phyloP scores from a whole-genome alignment of 2,329 filamentous ascomycete genomes.

The Pseudogymnoascus sp. region DNA sequence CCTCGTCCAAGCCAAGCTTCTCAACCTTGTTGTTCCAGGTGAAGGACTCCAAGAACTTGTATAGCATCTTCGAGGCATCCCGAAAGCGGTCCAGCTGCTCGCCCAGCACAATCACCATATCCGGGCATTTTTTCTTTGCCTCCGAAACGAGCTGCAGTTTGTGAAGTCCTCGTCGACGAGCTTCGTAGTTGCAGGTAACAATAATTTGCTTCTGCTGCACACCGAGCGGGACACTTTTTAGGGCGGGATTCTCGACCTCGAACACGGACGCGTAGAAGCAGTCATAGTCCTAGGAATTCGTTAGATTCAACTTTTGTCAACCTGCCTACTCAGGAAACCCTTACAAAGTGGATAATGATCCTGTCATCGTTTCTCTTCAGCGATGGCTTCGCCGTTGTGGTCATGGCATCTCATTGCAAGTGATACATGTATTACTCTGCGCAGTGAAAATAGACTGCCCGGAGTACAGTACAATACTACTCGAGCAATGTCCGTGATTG shows the following conservation, averaged over 20 bases:
- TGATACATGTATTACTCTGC: not conserved
- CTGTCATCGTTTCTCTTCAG: conserved; percentile 50
- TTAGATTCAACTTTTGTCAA: conserved; percentile 15
- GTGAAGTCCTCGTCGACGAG: conserved; percentile 61
- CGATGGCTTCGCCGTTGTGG: not conserved
- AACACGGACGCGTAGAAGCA: conserved; percentile 90
- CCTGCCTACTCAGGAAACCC: conserved; percentile 13
- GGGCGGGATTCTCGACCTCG: conserved; percentile 67
- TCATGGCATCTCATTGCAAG: conserved; percentile 5
- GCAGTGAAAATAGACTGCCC: not conserved
- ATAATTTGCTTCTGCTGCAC: conserved; percentile 90
- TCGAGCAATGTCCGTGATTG: not conserved
- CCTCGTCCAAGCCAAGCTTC: conserved; percentile 83
- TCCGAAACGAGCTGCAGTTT: conserved; percentile 84
- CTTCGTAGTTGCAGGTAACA: conserved; percentile 91
- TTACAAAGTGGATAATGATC: conserved; percentile 74
- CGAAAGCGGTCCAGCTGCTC: conserved; percentile 82
- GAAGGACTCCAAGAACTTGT: conserved; percentile 61
- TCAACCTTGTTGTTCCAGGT: conserved; percentile 76
- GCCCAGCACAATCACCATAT: conserved; percentile 76
- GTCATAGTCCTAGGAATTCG: conserved; percentile 58
- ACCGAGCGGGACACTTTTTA: conserved; percentile 69
- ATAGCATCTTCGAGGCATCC: conserved; percentile 75
- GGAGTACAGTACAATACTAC: not conserved
- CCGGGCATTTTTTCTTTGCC: conserved; percentile 71